Conservation (phyloP, 805 yeast species). For the Komagataella ulmi region DNA sequence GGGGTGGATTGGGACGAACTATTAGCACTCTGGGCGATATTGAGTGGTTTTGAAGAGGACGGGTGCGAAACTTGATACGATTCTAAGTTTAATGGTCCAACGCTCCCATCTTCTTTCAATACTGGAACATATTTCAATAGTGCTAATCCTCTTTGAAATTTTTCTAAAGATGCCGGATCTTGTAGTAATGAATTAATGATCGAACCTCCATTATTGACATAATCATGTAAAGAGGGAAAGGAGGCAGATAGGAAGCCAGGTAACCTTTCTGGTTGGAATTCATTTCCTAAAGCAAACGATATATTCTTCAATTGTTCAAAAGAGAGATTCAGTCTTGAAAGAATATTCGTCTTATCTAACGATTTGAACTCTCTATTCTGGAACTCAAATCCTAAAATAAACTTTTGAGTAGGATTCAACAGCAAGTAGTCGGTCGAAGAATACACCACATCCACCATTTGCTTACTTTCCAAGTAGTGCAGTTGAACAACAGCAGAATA, state of each 20-base stretch:
- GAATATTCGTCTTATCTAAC: constrained; percentile 42
- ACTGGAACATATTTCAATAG: constrained; percentile 66
- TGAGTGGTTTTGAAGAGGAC: not conserved
- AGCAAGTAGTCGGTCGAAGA: constrained; percentile 77
- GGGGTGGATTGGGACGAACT: constrained; percentile 6
- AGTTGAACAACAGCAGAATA: constrained; percentile 72
- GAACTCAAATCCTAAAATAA: constrained; percentile 62
- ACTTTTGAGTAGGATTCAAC: constrained; percentile 46
- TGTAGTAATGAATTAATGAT: constrained; percentile 35
- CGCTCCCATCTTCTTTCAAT: constrained; percentile 52
- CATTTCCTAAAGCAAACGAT: constrained; percentile 68
- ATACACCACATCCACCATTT: constrained; percentile 58
- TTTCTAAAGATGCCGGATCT: constrained; percentile 29
- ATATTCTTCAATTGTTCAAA: constrained; percentile 64
- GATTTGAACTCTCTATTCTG: constrained; percentile 52
- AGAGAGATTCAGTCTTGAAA: constrained; percentile 46
- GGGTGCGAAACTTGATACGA: constrained; percentile 5
- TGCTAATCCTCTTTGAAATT: constrained; percentile 56
- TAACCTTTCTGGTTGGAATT: constrained; percentile 53
- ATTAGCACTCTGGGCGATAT: not conserved
- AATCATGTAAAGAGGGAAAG: constrained; percentile 17
- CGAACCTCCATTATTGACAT: constrained; percentile 21
- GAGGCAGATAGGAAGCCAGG: constrained; percentile 31
- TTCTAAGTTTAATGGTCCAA: constrained; percentile 32
- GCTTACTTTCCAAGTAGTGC: constrained; percentile 47